These are phyloP conservation scores for Venturia nashicola DNA, from an alignment of 2,329 filamentous ascomycete species.

Conservation along the genomic window DNA sequence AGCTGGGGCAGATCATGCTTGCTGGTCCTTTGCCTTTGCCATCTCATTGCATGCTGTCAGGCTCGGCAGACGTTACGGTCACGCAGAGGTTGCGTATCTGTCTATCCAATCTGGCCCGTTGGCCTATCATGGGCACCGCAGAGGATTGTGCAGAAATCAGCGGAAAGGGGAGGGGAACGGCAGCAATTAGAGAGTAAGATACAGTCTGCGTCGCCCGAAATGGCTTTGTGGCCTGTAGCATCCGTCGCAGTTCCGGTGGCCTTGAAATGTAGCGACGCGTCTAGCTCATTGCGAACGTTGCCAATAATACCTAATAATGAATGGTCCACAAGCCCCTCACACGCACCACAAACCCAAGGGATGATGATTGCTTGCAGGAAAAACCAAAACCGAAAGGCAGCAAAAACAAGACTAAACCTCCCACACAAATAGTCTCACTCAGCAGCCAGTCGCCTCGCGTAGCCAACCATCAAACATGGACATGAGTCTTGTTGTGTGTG, in stretches of 20 bases:
- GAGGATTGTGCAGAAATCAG: neutral
- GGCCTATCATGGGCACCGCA: neutral
- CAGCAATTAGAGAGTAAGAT: neutral
- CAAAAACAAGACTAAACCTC: neutral
- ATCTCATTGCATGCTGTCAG: neutral
- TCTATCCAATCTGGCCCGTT: neutral
- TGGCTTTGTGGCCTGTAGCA: neutral
- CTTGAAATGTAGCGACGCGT: neutral
- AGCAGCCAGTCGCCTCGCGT: neutral
- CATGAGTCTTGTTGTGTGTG: neutral
- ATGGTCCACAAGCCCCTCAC: conserved; percentile 1
- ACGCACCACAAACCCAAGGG: conserved; percentile 1
- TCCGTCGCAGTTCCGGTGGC: neutral
- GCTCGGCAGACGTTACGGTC: neutral
- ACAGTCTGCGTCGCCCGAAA: neutral
- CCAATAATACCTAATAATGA: conserved; percentile 1
- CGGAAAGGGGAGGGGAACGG: neutral
- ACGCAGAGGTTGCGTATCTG: neutral
- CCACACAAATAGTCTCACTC: neutral
- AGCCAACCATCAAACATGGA: conserved; percentile 2
- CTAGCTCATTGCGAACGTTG: neutral
- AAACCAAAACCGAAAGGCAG: neutral
- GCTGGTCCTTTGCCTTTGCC: neutral
- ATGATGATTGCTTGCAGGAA: conserved; percentile 3
- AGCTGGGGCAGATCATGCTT: neutral